These are phyloP conservation scores for Fistulifera solaris DNA, from an alignment of 108 stramenopile species.

Conservation along the genomic window DNA sequence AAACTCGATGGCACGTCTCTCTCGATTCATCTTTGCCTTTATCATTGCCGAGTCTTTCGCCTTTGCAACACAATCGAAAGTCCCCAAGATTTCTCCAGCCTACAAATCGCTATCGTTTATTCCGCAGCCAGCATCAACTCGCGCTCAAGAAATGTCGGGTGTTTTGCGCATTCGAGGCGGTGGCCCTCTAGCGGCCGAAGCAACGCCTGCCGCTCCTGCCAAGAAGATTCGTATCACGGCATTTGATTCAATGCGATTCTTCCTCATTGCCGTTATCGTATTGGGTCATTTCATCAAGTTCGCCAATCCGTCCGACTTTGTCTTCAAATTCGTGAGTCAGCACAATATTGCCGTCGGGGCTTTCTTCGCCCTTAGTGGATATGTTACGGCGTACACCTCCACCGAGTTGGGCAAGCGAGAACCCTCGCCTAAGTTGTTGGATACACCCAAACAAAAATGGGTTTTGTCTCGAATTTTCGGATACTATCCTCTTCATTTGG, in stretches of 20 bases:
- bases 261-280: conserved; percentile 25
- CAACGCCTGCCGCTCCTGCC: conserved; percentile 8
- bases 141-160: no score
- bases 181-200: neutral
- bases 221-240: conserved; percentile 30
- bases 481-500: conserved; percentile 33
- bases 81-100: no score
- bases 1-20: no score
- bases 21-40: no score
- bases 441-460: conserved; percentile 26
- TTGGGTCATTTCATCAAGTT: conserved; percentile 33
- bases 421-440: conserved; percentile 24
- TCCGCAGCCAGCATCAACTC: no score
- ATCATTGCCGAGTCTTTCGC: no score
- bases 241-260: conserved; percentile 34
- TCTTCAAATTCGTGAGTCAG: conserved; percentile 27
- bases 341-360: conserved; percentile 32
- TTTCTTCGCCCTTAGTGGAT: conserved; percentile 36
- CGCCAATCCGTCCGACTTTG: conserved; percentile 20
- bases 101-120: no score
- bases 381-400: conserved; percentile 38
- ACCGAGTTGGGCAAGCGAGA: conserved; percentile 17
- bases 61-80: no score
- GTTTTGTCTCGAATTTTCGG: conserved; percentile 20
- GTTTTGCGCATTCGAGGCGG: conserved; percentile 1